Conservation (phyloP, 1,139 yeast species). For the Citeromyces siamensis region DNA sequence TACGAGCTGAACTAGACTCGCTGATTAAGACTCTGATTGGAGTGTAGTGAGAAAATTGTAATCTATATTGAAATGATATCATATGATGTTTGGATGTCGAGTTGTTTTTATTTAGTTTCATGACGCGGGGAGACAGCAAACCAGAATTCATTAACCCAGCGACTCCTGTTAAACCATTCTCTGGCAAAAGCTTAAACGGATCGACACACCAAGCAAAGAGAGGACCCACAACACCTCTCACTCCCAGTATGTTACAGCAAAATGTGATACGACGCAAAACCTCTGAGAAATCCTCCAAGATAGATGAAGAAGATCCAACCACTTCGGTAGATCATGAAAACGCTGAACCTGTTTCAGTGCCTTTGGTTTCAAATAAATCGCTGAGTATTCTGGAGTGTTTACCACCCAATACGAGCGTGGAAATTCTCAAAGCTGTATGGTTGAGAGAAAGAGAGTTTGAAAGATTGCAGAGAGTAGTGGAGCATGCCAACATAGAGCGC, state of each 20-base stretch:
- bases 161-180: not conserved
- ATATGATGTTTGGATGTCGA: constrained; percentile 2
- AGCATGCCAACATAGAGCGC: not conserved
- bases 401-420: not conserved
- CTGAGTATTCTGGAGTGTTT: not conserved
- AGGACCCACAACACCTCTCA: constrained; percentile 16
- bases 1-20: constrained; percentile 10
- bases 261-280: constrained; percentile 12
- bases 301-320: not conserved
- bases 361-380: not conserved
- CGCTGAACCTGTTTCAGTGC: no score
- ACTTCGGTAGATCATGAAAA: not conserved
- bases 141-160: not conserved
- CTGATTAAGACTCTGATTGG: no score
- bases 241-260: constrained; percentile 13
- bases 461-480: not conserved
- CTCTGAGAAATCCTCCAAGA: not conserved
- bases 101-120: not conserved
- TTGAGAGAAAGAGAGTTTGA: not conserved
- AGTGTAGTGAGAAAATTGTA: no score
- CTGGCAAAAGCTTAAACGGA: not conserved
- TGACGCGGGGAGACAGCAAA: not conserved
- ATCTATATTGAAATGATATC: no score
- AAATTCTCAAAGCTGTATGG: not conserved
- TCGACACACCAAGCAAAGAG: constrained; percentile 7